Evolutionary conservation across 1,139 yeast genomes (phyloP), one percentile per base, ranked within the genome.

Genomic region (Nematodospora anomalae): DNA sequence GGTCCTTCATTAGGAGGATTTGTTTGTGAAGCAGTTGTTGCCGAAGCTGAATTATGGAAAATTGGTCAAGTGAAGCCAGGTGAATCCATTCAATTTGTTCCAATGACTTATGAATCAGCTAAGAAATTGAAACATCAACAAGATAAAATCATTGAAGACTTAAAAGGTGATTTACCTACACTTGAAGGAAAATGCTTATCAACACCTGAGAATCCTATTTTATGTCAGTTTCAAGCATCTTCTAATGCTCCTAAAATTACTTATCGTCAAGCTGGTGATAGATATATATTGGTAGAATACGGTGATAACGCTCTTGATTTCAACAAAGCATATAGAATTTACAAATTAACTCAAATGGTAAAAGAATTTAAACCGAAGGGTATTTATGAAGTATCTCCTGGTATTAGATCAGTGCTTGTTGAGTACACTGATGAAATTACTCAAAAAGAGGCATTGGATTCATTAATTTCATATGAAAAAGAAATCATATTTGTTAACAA

Each of bases 1-100:
- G 97, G 97, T 43, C 97, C 97, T 34, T 86, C 96, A 10, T 76
- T 92, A 45, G 97, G 97, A 53, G 98, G 98, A 1, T 92, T 92
- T 57, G 97, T 92, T 26, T 92, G 97, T 64, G 86, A 88, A 55
- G 97, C 95, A 4, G 97, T 90, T 41, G 95, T 92, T 44, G 86
- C 88, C 18, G 95, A 89, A 58, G 88, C 95, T 23, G 98, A 92
- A 66, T 80, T 92, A 84, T 92, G 97, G 97, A 92, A 92, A 67
- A 85, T 92, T 57, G 98, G 98, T 37, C 97, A 92, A 67, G 90
- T 86, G 34, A 89, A 86, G 60, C 97, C 97, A 5, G 97, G 97
- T 55, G 97, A 90, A 53, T 52, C 61, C 42, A 80, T 92, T 46
- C 77, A 77, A 51, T 92, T 92, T 67, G 79, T 81, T 37, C 96